Evolutionary conservation across 305 asterid species (phyloP).

Genomic region (Fraxinus dipetala): DNA sequence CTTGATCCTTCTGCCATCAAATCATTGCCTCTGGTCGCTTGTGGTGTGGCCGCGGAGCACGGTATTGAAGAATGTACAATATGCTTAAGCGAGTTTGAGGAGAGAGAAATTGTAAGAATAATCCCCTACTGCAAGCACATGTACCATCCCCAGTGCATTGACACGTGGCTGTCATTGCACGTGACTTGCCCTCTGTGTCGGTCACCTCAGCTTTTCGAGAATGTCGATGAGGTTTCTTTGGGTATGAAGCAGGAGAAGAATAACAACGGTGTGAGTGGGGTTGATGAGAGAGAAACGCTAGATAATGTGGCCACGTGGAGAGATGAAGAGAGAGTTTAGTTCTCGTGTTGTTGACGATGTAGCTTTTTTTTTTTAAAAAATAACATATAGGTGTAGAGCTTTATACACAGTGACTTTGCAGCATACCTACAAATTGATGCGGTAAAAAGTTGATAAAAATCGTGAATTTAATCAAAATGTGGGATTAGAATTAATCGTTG

Average conservation of each 20-base stretch:
- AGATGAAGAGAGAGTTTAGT: background rate
- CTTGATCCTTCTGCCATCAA: constrained; percentile 37
- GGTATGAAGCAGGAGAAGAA: constrained; percentile 25
- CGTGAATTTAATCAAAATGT: too few relatives aligned
- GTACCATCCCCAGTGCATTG: constrained; percentile 65
- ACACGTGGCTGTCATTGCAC: constrained; percentile 72
- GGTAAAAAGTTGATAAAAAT: too few relatives aligned
- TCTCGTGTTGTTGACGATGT: too few relatives aligned
- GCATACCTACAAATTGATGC: too few relatives aligned
- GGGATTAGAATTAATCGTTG: too few relatives aligned
- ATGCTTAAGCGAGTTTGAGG: constrained; percentile 56
- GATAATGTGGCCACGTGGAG: constrained; percentile 30
- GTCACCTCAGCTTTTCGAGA: constrained; percentile 41
- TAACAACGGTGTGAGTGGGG: background rate
- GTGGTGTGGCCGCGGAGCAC: constrained; percentile 44
- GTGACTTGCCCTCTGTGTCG: constrained; percentile 83
- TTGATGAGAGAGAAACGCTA: constrained; percentile 29
- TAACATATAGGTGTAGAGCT: too few relatives aligned
- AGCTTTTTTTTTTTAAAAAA: background rate
- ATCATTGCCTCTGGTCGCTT: constrained; percentile 52
- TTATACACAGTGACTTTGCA: too few relatives aligned
- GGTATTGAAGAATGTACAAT: constrained; percentile 53
- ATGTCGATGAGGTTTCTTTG: constrained; percentile 36
- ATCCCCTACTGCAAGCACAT: constrained; percentile 71
- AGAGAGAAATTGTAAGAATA: constrained; percentile 45